Evolutionary conservation across 225 moss, liverwort and hornwort genomes (phyloP), one percentile per base, ranked within the genome.

Genomic region (Marchantia paleacea): DNA sequence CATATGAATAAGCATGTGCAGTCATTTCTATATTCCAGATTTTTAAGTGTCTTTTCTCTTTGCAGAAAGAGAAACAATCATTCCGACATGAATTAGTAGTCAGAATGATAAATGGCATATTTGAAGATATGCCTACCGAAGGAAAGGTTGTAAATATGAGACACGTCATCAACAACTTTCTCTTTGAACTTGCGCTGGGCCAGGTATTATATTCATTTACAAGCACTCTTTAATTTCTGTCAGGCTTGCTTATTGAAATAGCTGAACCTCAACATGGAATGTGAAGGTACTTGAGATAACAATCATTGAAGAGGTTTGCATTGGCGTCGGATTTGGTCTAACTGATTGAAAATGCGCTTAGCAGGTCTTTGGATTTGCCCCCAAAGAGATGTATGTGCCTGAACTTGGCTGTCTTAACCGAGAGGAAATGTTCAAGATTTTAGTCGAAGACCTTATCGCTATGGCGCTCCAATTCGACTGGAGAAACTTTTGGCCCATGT

Each of bases 401-500:
- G 63, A 8, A 10, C 7, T 63, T 19, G 63, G 63, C 63, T 20
- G 2, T 20, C 20, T 63, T 24, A 3, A 0, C 7, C 9, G 8
- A 63, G 16, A 20, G 9, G 3, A 20, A 8, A n/a, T 63, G 9
- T 8, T 4, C 57, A 57, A 57, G 19, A 57, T 19, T 57, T 57
- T 57, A 57, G 19, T 55, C 1, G 12, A 55, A 1, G 55, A 55
- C 13, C 12, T 10, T 18, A 12, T 63, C 63, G 8, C 7, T 3
- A 8, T 26, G 18, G 65, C 50, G 74, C 28, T 19, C 64, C 54
- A 77, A 77, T 47, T 87, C 7, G 92, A 93, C 78, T 93, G 88
- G 88, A 88, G 92, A 24, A 85, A 91, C 55, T 87, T 88, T 81
- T 93, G 91, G 78, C 92, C 91, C 19, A 73, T 77, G 12, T 72